phyloP scores from a whole-genome alignment of 208 protist genomes.

The Acanthamoeba polyphaga region DNA sequence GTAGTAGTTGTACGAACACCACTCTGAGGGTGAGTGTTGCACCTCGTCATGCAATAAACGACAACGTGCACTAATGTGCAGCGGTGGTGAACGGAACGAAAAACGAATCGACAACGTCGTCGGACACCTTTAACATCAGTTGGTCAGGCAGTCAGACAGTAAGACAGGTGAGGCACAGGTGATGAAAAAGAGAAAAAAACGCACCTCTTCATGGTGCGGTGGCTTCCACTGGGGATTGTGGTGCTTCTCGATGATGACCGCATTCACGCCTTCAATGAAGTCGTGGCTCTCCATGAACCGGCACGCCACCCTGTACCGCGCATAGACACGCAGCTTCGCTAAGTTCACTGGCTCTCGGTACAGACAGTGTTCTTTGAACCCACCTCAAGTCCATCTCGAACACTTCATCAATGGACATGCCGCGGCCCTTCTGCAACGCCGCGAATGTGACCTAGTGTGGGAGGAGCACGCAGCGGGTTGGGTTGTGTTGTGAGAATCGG shows the following conservation, averaged over 20 bases:
- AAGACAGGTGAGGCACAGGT: no score
- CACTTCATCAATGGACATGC: neutral
- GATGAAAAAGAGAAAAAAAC: neutral
- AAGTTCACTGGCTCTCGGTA: no score
- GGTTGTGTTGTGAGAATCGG: no score
- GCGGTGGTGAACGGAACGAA: neutral
- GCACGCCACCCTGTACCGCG: neutral
- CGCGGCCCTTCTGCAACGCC: neutral
- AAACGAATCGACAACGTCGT: neutral
- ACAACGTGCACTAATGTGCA: no score
- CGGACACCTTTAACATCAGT: neutral
- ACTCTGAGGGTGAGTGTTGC: no score
- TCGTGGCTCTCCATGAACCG: constrained; percentile 36
- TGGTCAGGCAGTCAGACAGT: no score
- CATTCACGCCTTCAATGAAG: constrained; percentile 30
- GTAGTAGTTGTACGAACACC: no score
- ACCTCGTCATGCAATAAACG: no score
- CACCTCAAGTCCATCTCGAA: constrained; percentile 10
- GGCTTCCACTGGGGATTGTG: constrained; percentile 6
- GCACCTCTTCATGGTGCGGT: neutral
- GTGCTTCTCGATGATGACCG: constrained; percentile 41
- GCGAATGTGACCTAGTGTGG: constrained; percentile 4
- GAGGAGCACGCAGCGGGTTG: no score
- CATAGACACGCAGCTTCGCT: neutral
- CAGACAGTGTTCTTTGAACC: neutral